Evolutionary conservation across 306 rosid species (phyloP), one percentile per base, ranked within the genome.

Genomic region (Quercus agrifolia): DNA sequence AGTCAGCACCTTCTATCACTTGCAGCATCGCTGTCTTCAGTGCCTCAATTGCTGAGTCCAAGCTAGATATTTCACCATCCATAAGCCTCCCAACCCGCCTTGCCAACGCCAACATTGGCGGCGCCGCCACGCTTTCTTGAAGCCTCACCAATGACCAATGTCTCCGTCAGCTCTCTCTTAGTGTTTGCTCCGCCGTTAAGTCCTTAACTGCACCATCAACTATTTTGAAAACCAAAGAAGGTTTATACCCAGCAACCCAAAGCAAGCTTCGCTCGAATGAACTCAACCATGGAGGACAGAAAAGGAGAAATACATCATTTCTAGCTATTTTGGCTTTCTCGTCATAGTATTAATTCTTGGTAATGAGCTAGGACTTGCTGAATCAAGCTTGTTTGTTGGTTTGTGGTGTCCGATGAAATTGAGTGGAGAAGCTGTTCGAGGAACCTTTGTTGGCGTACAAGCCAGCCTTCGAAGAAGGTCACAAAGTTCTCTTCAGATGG

Each of bases 231-330:
- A 80, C 49, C 21, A 81, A 2, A 1, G 83, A 78, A 0, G 91
- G 89, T 51, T 73, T 82, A 15, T 79, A 83, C 31, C 86, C 90
- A 0, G 70, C 85, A 13, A 85, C 71, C 92, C 88, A 91, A 19
- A 85, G 85, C 28, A 83, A 35, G 30, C 81, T 66, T 56, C 46
- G 41, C 68, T 90, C 87, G 70, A 80, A 79, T 0, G 85, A 27
- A 28, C 79, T 81, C 2, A 88, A 73, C 91, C 92, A 90, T 0
- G 85, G 83, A 0, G 86, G 74, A 2, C 89, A 81, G 30, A 81
- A 73, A 2, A 85, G 28, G 4, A 78, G 74, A 74, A 87, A 82
- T 3, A 82, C 79, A 38, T 85, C 89, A 11, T 57, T 80, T 8
- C 70, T 58, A 12, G 85, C 83, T 19, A 78, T 18, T 13, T 6